Percentiles rank a stretch among this genome's conserved stretches.
Conservation (phyloP, 2,329 filamentous ascomycete genomes). For the Botrytis tulipae region DNA sequence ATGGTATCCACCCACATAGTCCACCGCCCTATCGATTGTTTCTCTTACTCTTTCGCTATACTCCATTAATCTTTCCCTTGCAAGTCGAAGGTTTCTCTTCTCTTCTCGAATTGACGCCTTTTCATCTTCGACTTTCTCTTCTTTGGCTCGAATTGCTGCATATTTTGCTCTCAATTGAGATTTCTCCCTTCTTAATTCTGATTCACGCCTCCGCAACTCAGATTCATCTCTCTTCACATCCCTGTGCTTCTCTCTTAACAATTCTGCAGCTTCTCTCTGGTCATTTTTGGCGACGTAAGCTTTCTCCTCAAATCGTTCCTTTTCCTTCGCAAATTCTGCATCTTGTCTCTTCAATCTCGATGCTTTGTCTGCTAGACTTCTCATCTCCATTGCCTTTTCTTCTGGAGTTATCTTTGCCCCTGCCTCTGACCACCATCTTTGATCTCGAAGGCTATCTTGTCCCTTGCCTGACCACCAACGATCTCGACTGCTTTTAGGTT, state of each 20-base stretch:
- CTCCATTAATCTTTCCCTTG: background rate
- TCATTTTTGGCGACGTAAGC: background rate
- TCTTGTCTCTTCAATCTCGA: background rate
- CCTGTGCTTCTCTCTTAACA: background rate
- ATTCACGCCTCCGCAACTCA: background rate
- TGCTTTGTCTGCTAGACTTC: background rate
- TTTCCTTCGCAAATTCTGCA: background rate
- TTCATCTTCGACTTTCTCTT: constrained; percentile 5
- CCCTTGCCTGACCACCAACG: background rate
- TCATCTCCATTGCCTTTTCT: constrained; percentile 1
- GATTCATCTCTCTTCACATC: background rate
- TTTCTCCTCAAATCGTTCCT: background rate
- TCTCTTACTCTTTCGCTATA: constrained; percentile 1
- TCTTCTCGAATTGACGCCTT: constrained; percentile 8
- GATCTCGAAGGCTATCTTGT: background rate
- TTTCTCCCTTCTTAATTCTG: background rate
- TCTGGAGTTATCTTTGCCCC: background rate
- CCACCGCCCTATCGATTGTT: constrained; percentile 11
- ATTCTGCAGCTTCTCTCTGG: background rate
- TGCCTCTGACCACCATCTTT: constrained; percentile 3
- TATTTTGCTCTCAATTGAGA: background rate
- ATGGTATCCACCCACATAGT: background rate
- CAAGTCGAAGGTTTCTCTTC: background rate
- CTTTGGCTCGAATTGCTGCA: background rate
- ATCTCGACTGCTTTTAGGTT: background rate